Evolutionary conservation across 2,329 filamentous ascomycete species (phyloP).

Genomic region (Dactylonectria estremocensis): DNA sequence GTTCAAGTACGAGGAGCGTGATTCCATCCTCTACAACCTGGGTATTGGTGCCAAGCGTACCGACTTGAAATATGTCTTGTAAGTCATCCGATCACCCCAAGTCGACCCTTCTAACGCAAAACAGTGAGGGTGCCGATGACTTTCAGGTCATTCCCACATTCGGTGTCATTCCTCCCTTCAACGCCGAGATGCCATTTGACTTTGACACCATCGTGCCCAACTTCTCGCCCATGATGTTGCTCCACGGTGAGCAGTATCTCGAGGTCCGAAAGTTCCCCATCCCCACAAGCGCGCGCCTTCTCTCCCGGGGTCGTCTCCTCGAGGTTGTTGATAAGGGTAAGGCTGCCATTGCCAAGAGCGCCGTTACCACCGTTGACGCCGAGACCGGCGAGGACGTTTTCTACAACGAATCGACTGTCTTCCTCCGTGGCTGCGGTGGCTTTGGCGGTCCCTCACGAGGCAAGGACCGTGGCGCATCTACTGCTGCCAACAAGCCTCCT

Average conservation of each 20-base stretch:
- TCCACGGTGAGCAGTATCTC: constrained; percentile 98
- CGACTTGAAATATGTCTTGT: constrained; percentile 88
- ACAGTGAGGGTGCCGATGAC: constrained; percentile 84
- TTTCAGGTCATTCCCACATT: constrained; percentile 98
- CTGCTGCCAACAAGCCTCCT: constrained; percentile 84
- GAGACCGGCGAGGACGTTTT: constrained; percentile 91
- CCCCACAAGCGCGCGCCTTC: constrained; percentile 84
- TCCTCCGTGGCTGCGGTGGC: constrained; percentile 91
- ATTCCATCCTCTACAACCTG: constrained; percentile 95
- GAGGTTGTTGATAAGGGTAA: constrained; percentile 97
- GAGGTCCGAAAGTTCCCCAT: constrained; percentile 94
- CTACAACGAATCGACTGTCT: constrained; percentile 96
- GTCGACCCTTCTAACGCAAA: constrained; percentile 18
- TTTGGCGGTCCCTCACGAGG: constrained; percentile 89
- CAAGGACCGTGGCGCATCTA: constrained; percentile 83
- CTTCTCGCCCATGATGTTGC: constrained; percentile 98
- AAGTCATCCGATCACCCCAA: constrained; percentile 42
- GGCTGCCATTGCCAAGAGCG: constrained; percentile 86
- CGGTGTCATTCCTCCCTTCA: constrained; percentile 95
- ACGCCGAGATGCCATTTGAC: constrained; percentile 84
- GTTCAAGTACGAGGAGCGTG: constrained; percentile 88
- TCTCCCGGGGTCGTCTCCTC: constrained; percentile 84
- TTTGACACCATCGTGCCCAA: constrained; percentile 90
- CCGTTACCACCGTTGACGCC: constrained; percentile 87
- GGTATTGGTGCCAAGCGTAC: constrained; percentile 92